Conservation (phyloP, 176 grass and related monocot genomes). For the Tuctoria greenei region DNA sequence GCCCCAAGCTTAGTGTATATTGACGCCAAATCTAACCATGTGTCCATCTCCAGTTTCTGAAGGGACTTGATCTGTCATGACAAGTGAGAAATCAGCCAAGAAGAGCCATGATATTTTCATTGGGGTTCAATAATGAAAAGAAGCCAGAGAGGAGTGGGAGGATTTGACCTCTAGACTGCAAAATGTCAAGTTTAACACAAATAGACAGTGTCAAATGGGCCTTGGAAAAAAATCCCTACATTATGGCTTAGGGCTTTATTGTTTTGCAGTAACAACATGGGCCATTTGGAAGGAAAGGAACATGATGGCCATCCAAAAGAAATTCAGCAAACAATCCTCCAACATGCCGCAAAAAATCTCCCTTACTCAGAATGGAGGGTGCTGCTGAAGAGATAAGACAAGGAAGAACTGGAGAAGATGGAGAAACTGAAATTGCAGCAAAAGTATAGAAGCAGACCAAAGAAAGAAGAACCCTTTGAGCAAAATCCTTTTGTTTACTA, state of each 20-base stretch:
- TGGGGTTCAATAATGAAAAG: slow-evolving; percentile 4
- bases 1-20: slow-evolving; percentile 83
- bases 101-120: slow-evolving; percentile 24
- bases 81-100: slow-evolving; percentile 35
- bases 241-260: not conserved
- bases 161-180: not conserved
- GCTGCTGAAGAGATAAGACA: no score
- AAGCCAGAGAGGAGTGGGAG: not conserved
- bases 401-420: no score
- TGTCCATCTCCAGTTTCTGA: slow-evolving; percentile 73
- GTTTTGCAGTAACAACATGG: not conserved
- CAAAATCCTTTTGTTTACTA: no score
- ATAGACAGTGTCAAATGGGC: not conserved
- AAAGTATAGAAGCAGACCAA: not conserved
- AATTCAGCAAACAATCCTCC: not conserved
- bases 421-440: no score
- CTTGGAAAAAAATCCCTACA: not conserved
- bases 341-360: no score
- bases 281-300: not conserved
- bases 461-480: no score
- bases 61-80: slow-evolving; percentile 59
- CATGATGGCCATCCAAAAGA: not conserved
- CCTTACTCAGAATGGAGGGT: no score
- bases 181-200: not conserved
- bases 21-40: slow-evolving; percentile 84